phyloP scores from a whole-genome alignment of 129 eudicot genomes.

The Chrysanthemum seticuspe region DNA sequence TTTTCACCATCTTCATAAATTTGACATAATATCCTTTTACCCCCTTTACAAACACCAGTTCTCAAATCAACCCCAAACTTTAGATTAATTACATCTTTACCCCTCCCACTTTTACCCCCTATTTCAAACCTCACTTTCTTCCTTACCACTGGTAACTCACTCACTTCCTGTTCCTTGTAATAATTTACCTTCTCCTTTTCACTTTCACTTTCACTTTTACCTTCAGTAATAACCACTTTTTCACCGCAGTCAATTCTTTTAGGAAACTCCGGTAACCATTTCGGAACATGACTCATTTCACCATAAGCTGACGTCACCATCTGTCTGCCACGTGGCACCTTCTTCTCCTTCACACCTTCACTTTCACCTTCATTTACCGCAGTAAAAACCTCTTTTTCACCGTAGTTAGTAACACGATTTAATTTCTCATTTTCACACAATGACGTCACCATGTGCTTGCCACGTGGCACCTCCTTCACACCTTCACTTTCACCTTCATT shows the following conservation, averaged over 20 bases:
- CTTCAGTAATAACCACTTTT: constrained; percentile 13
- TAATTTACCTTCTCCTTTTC: neutral
- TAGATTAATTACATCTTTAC: constrained; percentile 1
- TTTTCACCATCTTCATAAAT: constrained; percentile 2
- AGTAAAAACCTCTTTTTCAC: no score
- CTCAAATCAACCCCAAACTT: constrained; percentile 32
- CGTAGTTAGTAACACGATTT: no score
- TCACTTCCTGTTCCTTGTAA: neutral
- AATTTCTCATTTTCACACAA: no score
- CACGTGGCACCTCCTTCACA: no score
- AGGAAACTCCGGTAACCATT: constrained; percentile 63
- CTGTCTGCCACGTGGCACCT: no score
- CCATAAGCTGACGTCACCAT: no score
- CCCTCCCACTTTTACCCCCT: constrained; percentile 3
- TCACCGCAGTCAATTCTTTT: constrained; percentile 6
- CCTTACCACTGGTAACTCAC: constrained; percentile 36
- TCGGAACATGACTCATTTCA: constrained; percentile 47
- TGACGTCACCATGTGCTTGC: no score
- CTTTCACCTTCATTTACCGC: no score
- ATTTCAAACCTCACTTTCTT: constrained; percentile 48
- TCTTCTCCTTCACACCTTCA: no score
- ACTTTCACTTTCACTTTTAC: neutral
- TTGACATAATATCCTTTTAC: constrained; percentile 44
- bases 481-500: no score
- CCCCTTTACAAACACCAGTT: constrained; percentile 39